These are phyloP conservation scores for Verticillium longisporum DNA, from an alignment of 2,329 filamentous ascomycete genomes.

Conservation along the genomic window DNA sequence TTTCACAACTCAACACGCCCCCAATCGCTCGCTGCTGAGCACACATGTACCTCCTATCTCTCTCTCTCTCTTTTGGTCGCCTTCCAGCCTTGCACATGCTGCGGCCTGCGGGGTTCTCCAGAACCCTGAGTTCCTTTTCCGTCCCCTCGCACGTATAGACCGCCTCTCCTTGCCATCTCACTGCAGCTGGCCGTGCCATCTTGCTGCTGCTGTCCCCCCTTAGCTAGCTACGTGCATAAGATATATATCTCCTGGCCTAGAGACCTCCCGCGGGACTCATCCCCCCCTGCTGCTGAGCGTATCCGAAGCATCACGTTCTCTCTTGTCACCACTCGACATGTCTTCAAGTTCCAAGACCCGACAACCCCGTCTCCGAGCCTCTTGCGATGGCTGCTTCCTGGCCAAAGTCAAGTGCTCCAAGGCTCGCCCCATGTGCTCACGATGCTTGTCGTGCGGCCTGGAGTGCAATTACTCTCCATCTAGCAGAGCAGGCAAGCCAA, in stretches of 20 bases:
- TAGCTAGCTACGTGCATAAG: background rate
- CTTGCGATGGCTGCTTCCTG: slow-evolving; percentile 48
- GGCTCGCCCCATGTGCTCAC: slow-evolving; percentile 42
- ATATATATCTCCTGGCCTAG: background rate
- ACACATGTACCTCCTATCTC: background rate
- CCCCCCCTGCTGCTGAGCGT: background rate
- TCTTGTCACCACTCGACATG: background rate
- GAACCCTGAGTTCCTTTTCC: background rate
- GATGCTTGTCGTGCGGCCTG: slow-evolving; percentile 41
- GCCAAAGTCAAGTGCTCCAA: slow-evolving; percentile 53
- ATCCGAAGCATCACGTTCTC: background rate
- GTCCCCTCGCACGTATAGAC: background rate
- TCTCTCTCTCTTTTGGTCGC: background rate
- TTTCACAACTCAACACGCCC: background rate
- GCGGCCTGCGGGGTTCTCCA: background rate
- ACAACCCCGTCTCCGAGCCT: slow-evolving; percentile 36
- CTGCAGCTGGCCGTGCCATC: background rate
- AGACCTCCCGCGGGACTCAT: background rate
- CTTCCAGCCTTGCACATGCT: background rate
- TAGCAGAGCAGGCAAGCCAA: slow-evolving; percentile 41
- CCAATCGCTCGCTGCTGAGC: background rate
- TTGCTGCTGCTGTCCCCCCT: background rate
- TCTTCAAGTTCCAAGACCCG: slow-evolving; percentile 21
- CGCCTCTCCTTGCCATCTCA: background rate
- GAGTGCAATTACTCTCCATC: slow-evolving; percentile 47